Percentiles rank a stretch among this genome's conserved stretches.
phyloP scores from a whole-genome alignment of 495 filamentous ascomycete genomes.

The Penicillium soppii region DNA sequence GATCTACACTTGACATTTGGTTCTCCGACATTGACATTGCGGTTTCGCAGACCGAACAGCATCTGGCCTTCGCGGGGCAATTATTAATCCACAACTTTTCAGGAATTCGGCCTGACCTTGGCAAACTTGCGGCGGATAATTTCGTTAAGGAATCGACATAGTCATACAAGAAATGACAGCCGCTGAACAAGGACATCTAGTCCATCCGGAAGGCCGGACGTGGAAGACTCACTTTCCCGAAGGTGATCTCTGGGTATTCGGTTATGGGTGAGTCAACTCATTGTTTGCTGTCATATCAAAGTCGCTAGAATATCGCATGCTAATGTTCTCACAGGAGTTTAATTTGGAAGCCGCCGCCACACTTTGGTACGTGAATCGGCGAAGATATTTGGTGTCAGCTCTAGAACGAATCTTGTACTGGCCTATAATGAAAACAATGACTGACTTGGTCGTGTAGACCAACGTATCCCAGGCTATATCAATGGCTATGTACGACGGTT shows the following conservation, averaged over 20 bases:
- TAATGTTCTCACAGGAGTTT: conserved; percentile 64
- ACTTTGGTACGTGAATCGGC: conserved; percentile 68
- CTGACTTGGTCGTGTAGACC: conserved; percentile 53
- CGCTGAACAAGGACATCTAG: conserved; percentile 21
- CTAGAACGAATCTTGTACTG: not conserved
- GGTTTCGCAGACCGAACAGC: not conserved
- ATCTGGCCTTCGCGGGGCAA: not conserved
- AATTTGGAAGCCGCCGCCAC: conserved; percentile 98
- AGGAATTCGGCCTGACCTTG: too few species aligned
- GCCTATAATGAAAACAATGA: not conserved
- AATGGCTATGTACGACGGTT: conserved; percentile 93
- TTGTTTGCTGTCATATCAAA: not conserved
- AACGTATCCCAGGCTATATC: conserved; percentile 85
- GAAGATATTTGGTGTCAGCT: not conserved
- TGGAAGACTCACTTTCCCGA: conserved; percentile 45
- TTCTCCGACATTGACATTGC: not conserved
- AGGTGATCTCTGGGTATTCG: conserved; percentile 83
- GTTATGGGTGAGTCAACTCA: conserved; percentile 71
- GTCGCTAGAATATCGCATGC: not conserved
- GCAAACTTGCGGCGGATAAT: not conserved
- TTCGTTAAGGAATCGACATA: too few species aligned
- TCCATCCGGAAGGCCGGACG: conserved; percentile 34
- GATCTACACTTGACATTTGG: too few species aligned
- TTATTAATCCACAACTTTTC: not conserved
- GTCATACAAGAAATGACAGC: conserved; percentile 17